Percentiles rank a stretch among this genome's conserved stretches.
These are phyloP conservation scores for Kodamaea leandrae DNA, from an alignment of 805 yeast species.

Conservation along the genomic window DNA sequence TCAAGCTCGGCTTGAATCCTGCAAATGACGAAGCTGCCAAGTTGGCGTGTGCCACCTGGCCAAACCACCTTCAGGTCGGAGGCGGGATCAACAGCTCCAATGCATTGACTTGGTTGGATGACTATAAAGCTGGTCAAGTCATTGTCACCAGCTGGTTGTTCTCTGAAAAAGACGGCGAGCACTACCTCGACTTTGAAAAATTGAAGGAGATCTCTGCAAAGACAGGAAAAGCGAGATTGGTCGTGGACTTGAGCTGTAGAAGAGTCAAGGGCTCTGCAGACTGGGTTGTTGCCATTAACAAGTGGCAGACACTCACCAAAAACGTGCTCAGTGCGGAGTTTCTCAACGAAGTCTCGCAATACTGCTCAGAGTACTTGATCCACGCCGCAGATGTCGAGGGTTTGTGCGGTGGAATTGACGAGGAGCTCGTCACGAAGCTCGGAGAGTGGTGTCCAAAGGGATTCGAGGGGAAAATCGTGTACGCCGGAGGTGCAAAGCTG, in stretches of 20 bases:
- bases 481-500: conserved; percentile 95
- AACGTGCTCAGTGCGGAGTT: conserved; percentile 53
- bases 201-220: conserved; percentile 46
- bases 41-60: conserved; percentile 75
- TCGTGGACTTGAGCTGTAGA: conserved; percentile 88
- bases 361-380: conserved; percentile 83
- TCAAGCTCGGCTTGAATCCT: conserved; percentile 76
- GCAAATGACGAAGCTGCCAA: conserved; percentile 81
- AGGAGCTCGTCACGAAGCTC: conserved; percentile 63
- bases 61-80: conserved; percentile 74
- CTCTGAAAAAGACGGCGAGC: conserved; percentile 44
- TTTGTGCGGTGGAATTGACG: conserved; percentile 87
- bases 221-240: conserved; percentile 68
- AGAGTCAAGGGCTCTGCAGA: conserved; percentile 27
- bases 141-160: conserved; percentile 92
- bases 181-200: conserved; percentile 45
- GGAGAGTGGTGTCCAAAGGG: conserved; percentile 71
- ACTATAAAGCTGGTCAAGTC: conserved; percentile 74
- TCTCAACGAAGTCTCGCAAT: conserved; percentile 51
- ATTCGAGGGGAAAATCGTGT: conserved; percentile 68
- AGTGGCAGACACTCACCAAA: conserved; percentile 90
- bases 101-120: conserved; percentile 73
- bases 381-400: conserved; percentile 99
- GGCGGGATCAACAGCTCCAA: conserved; percentile 84
- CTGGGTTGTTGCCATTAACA: conserved; percentile 97